Base-by-base conservation (phyloP, 495 filamentous ascomycete genomes). In the Melanomma pulvis-pyrius region DNA sequence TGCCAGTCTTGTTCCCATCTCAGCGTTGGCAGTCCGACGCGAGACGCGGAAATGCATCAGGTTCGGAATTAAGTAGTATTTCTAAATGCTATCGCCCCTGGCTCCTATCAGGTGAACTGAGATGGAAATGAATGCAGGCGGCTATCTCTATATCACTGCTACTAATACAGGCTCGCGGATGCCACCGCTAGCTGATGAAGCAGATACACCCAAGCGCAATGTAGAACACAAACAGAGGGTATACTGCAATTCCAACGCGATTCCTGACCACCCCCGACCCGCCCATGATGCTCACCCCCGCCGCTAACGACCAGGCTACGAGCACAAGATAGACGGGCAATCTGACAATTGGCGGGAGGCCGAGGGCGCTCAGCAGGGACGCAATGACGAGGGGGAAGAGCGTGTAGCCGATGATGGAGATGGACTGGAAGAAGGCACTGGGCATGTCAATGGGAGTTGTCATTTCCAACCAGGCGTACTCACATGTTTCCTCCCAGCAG, bases 381-480 rank as follows among this genome's bases (percentile, higher is more conserved):
- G 96, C 96, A 71, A 98, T 89, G 72, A 97, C 96, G 39, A 98
- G 83, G n/a, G 94, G 94, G 80, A 98, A 98, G 58, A 98, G 87
- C 1, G 94, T 98, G 78, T 98, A 98, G 36, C 94, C 94, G 75
- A 98, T 98, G 71, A 98, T 96, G 76, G 91, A 96, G 67, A 98
- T 84, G 50, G 91, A 93, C 77, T 98, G 94, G 80, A 96, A 93
- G 78, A 98, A 98, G 26, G 94, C 96, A 67, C 94, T 98, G 69
- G 50, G 19, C 9, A 0, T 11, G 52, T 68, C 30, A 63, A 59
- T 28, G 1, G 36, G 7, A 24, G 2, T 28, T 0, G 19, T 8
- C 46, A 25, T 1, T 1, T 36, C 25, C 25, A n/a, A 55, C 12
- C 61, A n/a, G 32, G 28, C 15, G n/a, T 11, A 85, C 92, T 78